Percentiles rank a stretch among this genome's conserved stretches.
These are phyloP conservation scores for Bonia amplexicaulis DNA, from an alignment of 176 grass and related monocot species.

Conservation along the genomic window DNA sequence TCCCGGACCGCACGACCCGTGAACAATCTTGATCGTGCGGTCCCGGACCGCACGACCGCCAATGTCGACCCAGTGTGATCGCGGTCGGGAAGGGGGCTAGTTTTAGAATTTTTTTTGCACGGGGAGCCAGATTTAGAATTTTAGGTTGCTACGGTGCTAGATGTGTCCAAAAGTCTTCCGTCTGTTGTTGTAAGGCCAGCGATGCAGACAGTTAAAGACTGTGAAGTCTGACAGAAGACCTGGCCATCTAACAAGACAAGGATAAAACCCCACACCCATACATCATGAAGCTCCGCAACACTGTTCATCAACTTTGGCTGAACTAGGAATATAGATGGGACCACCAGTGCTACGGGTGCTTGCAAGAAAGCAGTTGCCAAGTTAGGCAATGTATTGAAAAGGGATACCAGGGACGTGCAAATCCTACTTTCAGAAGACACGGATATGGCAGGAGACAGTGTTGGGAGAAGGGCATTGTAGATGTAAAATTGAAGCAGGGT, in stretches of 20 bases:
- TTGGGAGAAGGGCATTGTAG: constrained; percentile 23
- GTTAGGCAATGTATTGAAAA: constrained; percentile 88
- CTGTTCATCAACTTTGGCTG: constrained; percentile 70
- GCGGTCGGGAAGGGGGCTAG: too few species aligned
- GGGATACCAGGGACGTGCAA: constrained; percentile 76
- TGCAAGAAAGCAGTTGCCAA: constrained; percentile 77
- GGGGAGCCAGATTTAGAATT: too few species aligned
- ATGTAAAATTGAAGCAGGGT: constrained; percentile 8
- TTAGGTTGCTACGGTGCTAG: too few species aligned
- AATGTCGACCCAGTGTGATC: too few species aligned
- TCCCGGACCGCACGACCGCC: too few species aligned
- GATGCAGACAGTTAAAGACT: neutral
- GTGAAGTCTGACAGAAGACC: neutral
- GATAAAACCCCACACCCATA: constrained; percentile 5
- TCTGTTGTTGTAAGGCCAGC: constrained; percentile 82
- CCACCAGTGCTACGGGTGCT: constrained; percentile 41
- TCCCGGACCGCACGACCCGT: too few species aligned
- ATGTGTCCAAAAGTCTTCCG: too few species aligned
- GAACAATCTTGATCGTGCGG: too few species aligned
- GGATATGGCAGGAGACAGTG: constrained; percentile 43
- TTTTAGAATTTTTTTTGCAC: too few species aligned
- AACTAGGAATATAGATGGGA: constrained; percentile 63
- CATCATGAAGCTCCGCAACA: constrained; percentile 71
- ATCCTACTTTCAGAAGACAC: constrained; percentile 68
- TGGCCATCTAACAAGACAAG: neutral